phyloP scores from a whole-genome alignment of 371 early-diverging fungal species.

The Umbelopsis sp. region DNA sequence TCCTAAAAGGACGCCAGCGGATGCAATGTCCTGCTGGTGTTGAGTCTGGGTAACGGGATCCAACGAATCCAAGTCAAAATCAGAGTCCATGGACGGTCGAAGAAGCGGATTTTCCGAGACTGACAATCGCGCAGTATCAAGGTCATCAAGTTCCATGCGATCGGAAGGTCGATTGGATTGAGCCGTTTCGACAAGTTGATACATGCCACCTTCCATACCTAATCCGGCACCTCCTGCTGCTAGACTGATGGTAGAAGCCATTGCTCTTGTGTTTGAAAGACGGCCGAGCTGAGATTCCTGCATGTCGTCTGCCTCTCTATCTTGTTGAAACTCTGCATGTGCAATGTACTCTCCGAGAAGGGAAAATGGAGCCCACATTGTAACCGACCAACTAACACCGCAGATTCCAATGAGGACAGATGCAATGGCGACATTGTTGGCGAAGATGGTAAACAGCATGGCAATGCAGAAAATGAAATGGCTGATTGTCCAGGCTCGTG shows the following conservation, averaged over 20 bases:
- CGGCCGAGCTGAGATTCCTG: not conserved
- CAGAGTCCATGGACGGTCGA: not conserved
- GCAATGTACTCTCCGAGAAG: constrained; percentile 85
- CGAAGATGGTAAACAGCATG: constrained; percentile 70
- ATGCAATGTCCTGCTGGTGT: constrained; percentile 29
- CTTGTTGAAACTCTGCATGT: constrained; percentile 32
- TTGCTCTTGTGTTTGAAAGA: constrained; percentile 21
- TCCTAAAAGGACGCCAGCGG: constrained; percentile 86
- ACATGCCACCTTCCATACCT: constrained; percentile 42
- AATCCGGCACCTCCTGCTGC: constrained; percentile 34
- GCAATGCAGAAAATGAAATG: constrained; percentile 68
- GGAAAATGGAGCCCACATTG: constrained; percentile 93
- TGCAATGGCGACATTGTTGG: constrained; percentile 52
- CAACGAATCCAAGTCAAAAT: constrained; percentile 2
- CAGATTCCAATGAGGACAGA: constrained; percentile 70
- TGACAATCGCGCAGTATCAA: not conserved
- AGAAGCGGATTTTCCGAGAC: not conserved
- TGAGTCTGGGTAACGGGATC: not conserved
- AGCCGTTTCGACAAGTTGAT: constrained; percentile 38
- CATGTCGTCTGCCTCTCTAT: not conserved
- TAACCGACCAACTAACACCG: constrained; percentile 88
- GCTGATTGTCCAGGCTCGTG: constrained; percentile 71
- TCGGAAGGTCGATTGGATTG: not conserved
- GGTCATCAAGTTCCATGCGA: not conserved
- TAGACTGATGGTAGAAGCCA: constrained; percentile 34